Evolutionary conservation across 2,329 filamentous ascomycete genomes (phyloP).

Genomic region (Pestalotiopsis sp.): DNA sequence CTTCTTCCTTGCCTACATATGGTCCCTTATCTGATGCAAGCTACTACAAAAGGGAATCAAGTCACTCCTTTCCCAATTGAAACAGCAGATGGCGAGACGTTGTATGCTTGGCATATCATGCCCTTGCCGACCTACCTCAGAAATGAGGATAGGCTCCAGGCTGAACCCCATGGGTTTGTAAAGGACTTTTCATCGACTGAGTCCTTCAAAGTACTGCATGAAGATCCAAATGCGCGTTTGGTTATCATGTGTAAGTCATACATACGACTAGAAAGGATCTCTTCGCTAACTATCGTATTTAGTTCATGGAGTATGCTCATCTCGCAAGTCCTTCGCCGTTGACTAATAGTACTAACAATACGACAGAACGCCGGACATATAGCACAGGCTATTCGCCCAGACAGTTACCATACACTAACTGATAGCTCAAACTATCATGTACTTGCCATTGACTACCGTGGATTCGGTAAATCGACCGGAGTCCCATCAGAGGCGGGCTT

Average conservation of each 20-base stretch:
- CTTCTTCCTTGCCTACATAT: neutral
- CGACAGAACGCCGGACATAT: constrained; percentile 81
- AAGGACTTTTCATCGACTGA: constrained; percentile 58
- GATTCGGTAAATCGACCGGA: constrained; percentile 83
- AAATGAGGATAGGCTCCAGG: constrained; percentile 66
- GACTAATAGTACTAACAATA: neutral
- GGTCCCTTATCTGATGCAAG: constrained; percentile 15
- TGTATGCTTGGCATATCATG: constrained; percentile 91
- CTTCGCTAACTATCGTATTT: neutral
- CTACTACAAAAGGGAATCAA: constrained; percentile 69
- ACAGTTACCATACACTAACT: constrained; percentile 77
- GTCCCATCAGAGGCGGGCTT: constrained; percentile 78
- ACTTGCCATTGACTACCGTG: constrained; percentile 88
- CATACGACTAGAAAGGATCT: neutral
- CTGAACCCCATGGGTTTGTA: constrained; percentile 52
- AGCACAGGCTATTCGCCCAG: constrained; percentile 75
- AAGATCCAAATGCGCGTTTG: constrained; percentile 65
- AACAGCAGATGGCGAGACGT: constrained; percentile 73
- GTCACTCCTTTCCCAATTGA: constrained; percentile 81
- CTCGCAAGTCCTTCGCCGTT: neutral
- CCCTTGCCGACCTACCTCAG: constrained; percentile 76
- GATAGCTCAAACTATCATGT: constrained; percentile 77
- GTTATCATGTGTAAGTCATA: constrained; percentile 63
- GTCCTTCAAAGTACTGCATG: constrained; percentile 63
- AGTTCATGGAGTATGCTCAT: neutral